phyloP scores from a whole-genome alignment of 306 rosid genomes.

The Acacia crassicarpa region DNA sequence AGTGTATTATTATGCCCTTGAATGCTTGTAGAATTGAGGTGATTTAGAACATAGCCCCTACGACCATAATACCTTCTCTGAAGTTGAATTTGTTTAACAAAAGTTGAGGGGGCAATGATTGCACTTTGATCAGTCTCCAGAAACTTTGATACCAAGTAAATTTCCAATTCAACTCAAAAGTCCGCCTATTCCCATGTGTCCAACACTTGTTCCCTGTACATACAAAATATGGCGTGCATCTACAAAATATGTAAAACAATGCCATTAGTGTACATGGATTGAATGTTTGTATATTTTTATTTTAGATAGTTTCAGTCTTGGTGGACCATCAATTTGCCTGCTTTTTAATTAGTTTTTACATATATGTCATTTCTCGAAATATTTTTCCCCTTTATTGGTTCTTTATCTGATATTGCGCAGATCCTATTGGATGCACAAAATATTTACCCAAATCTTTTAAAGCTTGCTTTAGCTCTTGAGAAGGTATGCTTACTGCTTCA shows the following conservation, averaged over 20 bases:
- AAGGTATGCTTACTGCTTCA: constrained; percentile 62
- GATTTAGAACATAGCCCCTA: neutral
- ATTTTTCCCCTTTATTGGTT: neutral
- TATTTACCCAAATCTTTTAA: constrained; percentile 82
- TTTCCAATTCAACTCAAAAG: neutral
- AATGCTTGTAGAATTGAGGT: neutral
- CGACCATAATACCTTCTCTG: neutral
- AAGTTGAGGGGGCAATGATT: neutral
- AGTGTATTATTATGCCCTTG: neutral
- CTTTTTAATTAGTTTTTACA: neutral
- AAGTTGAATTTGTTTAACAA: neutral
- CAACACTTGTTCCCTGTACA: neutral
- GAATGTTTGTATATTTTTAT: neutral
- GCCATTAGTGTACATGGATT: neutral
- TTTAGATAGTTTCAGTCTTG: neutral
- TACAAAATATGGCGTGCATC: neutral
- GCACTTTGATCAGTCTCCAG: neutral
- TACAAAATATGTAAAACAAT: neutral
- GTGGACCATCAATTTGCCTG: neutral
- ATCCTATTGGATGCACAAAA: constrained; percentile 75
- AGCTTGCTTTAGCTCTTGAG: constrained; percentile 93
- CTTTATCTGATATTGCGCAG: constrained; percentile 39
- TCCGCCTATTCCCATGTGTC: neutral
- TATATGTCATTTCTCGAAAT: neutral
- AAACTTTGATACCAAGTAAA: neutral